A percentile compares a stretch with the other conserved stretches of the same genome.
Evolutionary conservation across 2,329 filamentous ascomycete species (phyloP).

Genomic region (Diplodia scrobiculata): DNA sequence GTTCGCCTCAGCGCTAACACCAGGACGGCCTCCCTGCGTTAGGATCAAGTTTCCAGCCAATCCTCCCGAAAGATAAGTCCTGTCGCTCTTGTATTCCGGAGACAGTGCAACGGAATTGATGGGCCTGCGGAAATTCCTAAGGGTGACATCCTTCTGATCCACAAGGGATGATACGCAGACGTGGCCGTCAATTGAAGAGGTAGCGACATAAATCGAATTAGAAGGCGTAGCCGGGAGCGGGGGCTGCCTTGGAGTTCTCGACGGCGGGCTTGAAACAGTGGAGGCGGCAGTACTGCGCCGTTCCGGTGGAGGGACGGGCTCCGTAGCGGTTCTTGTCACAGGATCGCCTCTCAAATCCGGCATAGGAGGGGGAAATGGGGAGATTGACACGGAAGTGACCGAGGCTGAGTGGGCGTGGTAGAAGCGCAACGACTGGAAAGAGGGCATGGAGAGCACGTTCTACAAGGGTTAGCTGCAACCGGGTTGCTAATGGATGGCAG

Average conservation of each 20-base stretch:
- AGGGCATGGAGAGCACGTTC: conserved; percentile 84
- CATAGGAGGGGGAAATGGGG: conserved; percentile 72
- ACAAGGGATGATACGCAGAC: conserved; percentile 87
- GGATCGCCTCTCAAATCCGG: conserved; percentile 41
- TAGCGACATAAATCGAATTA: conserved; percentile 90
- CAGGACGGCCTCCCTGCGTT: conserved; percentile 76
- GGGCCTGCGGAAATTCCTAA: conserved; percentile 91
- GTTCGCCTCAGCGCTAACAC: conserved; percentile 79
- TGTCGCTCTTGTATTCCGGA: conserved; percentile 87
- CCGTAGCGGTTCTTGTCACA: conserved; percentile 31
- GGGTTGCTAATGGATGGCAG: neutral
- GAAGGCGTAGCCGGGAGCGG: conserved; percentile 73
- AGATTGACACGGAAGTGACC: conserved; percentile 85
- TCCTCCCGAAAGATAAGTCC: conserved; percentile 87
- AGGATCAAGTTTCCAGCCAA: conserved; percentile 84
- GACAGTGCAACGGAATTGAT: conserved; percentile 92
- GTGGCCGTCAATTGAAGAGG: conserved; percentile 92
- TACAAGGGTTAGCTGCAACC: conserved; percentile 43
- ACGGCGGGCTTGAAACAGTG: conserved; percentile 48
- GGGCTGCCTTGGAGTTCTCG: conserved; percentile 60
- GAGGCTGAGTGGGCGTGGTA: conserved; percentile 94
- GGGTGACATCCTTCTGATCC: conserved; percentile 83
- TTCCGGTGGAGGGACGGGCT: conserved; percentile 47
- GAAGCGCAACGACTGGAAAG: conserved; percentile 76
- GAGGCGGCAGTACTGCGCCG: conserved; percentile 37